Base-by-base conservation (phyloP, 148 eudicot species). In the Dysphania ambrosioides region DNA sequence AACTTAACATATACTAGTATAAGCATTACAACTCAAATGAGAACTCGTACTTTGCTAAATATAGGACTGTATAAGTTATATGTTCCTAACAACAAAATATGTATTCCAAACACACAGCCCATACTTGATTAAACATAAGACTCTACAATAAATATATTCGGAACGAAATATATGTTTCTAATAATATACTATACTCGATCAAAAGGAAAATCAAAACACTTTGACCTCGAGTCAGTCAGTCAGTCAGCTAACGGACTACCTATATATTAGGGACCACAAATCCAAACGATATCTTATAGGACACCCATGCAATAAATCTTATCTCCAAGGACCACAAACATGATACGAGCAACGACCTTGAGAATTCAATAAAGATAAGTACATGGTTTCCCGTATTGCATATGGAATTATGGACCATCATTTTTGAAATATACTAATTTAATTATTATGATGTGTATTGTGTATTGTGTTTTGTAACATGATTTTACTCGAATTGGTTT, bases 341-440 rank as follows among this genome's bases (percentile, higher is more conserved):
- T 36, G 68, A 36, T 67, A 67, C 16, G n/a, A 67, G 71, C 19
- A 3, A 41, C 47, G 32, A 42, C 55, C 71, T 41, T 23, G 29
- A 41, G 51, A 67, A 67, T 26, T 40, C 4, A 67, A 41, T 67
- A 26, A 8, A 40, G 30, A 66, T 66, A 66, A 67, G 71, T 41
- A 42, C 71, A 67, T 27, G 5, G 32, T 67, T 67, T 24, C 32
- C 55, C 32, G 21, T 27, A 42, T 42, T 66, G 16, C 1, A 42
- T 42, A 42, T 42, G 2, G 8, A 1, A 2, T 27, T 4, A 67
- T 66, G 31, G 70, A 38, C 44, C 69, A 63, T 63, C 7, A 65
- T 23, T 21, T 1, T 21, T 10, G 2, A 61, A 29, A n/a, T n/a
- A n/a, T n/a, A n/a, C n/a, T n/a, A n/a, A n/a, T n/a, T n/a, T n/a